Conservation (phyloP, 164 flowering plant genomes). For the Paratinospora sagittata region DNA sequence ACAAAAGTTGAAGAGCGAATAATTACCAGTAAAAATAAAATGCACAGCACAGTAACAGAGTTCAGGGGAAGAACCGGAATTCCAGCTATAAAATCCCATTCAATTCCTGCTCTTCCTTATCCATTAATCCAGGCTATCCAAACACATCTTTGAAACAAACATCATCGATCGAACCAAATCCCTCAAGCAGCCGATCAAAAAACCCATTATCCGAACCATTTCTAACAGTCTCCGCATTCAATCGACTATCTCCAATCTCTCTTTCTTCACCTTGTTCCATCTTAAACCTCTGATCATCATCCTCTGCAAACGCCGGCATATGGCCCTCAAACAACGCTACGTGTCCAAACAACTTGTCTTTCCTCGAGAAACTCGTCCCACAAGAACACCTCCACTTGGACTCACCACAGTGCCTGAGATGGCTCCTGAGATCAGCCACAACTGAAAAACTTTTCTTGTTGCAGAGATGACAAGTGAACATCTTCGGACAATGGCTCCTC, state of each 20-base stretch:
- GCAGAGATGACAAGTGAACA: slow-evolving; percentile 61
- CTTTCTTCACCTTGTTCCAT: slow-evolving; percentile 24
- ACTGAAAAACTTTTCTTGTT: slow-evolving; percentile 81
- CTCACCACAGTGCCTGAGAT: slow-evolving; percentile 70
- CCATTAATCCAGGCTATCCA: slow-evolving; percentile 22
- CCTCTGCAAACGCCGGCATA: slow-evolving; percentile 50
- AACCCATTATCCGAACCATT: slow-evolving; percentile 18
- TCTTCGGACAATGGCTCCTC: slow-evolving; percentile 83
- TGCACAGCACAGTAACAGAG: neutral
- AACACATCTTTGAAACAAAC: slow-evolving; percentile 33
- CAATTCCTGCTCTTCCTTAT: slow-evolving; percentile 17
- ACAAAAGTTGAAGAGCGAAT: neutral
- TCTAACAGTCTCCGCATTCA: neutral
- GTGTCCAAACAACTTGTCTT: slow-evolving; percentile 80
- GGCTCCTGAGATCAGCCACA: slow-evolving; percentile 68
- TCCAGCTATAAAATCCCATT: slow-evolving; percentile 12
- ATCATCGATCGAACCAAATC: slow-evolving; percentile 31
- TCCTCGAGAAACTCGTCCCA: slow-evolving; percentile 72
- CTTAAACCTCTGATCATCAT: slow-evolving; percentile 19
- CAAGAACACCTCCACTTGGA: slow-evolving; percentile 68
- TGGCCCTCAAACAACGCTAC: slow-evolving; percentile 82
- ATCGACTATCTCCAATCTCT: neutral
- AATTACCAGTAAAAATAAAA: neutral
- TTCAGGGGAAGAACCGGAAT: neutral
- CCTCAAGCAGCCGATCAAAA: slow-evolving; percentile 38